Evolutionary conservation across 805 yeast species (phyloP), one percentile per base, ranked within the genome.

Genomic region (Spencermartinsiella europaea): DNA sequence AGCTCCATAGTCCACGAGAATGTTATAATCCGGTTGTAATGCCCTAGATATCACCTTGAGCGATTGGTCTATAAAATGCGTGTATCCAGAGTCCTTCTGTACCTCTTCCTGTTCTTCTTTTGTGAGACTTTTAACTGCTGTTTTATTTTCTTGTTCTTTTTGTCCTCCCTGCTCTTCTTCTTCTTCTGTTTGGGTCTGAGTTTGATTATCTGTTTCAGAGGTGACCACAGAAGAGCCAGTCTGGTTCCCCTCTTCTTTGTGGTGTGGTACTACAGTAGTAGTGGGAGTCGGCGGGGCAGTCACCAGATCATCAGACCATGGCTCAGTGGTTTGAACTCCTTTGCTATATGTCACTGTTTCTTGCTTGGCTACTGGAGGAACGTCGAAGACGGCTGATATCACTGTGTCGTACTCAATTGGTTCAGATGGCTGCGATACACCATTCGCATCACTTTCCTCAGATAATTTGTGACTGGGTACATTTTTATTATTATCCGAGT

Each of bases 1-100:
- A 2, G 38, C 37, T 4, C 55, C 49, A 42, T 66, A 68, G 47
- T 67, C 64, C 22, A 46, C 44, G 12, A 61, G 46, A 10, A 64
- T 47, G 41, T 67, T 65, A 36, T 59, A 61, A 3, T 22, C 20
- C 2, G 38, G 49, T 12, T 57, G 60, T 5, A 59, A 33, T n/a
- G 59, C 62, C 19, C 62, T 61, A 45, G 47, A 61, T 2, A 67
- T 48, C 10, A 68, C 58, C 28, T 63, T 62, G 34, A 66, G 50
- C 3, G 64, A 54, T 27, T 55, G 50, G 20, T 57, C 58, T 3
- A 65, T 41, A 40, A 64, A 64, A 4, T 39, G 40, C 22, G 21
- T 21, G 21, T 7, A 27, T 39, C 14, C 40, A 27, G 20, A 34
- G 16, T 21, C 37, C 21, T 15, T 40, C 44, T 2, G 45, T 25